Evolutionary conservation across 2,329 filamentous ascomycete genomes (phyloP).

Genomic region (Alternaria conjuncta): DNA sequence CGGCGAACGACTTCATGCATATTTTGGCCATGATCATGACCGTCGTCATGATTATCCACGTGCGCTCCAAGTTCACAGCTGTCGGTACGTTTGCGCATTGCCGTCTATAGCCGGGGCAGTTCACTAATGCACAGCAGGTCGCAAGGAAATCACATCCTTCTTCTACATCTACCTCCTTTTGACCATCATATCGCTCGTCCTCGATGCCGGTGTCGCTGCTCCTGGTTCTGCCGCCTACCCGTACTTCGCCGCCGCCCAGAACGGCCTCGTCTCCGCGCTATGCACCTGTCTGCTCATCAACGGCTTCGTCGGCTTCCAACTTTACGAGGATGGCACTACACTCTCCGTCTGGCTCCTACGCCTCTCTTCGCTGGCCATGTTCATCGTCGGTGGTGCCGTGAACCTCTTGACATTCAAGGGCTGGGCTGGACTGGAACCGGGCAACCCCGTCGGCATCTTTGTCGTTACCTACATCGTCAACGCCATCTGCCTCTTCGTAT

Average conservation of each 20-base stretch:
- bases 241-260: constrained; percentile 90
- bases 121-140: constrained; percentile 54
- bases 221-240: constrained; percentile 81
- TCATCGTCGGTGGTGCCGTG: constrained; percentile 84
- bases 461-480: constrained; percentile 92
- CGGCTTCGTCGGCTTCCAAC: constrained; percentile 96
- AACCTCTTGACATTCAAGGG: constrained; percentile 91
- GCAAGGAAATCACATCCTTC: constrained; percentile 81
- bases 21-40: constrained; percentile 92
- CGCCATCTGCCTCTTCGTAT: constrained; percentile 83
- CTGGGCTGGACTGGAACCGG: constrained; percentile 84
- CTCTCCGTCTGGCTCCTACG: constrained; percentile 93
- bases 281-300: constrained; percentile 93
- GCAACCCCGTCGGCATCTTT: constrained; percentile 87
- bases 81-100: constrained; percentile 70
- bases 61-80: constrained; percentile 96
- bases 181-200: constrained; percentile 84
- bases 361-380: constrained; percentile 78
- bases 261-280: constrained; percentile 82
- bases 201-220: constrained; percentile 91
- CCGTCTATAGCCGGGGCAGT: constrained; percentile 59
- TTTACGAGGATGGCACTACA: constrained; percentile 96
- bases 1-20: constrained; percentile 88
- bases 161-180: constrained; percentile 97
- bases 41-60: constrained; percentile 95